phyloP scores from a whole-genome alignment of 2,329 filamentous ascomycete genomes.

The Stemphylium beticola region DNA sequence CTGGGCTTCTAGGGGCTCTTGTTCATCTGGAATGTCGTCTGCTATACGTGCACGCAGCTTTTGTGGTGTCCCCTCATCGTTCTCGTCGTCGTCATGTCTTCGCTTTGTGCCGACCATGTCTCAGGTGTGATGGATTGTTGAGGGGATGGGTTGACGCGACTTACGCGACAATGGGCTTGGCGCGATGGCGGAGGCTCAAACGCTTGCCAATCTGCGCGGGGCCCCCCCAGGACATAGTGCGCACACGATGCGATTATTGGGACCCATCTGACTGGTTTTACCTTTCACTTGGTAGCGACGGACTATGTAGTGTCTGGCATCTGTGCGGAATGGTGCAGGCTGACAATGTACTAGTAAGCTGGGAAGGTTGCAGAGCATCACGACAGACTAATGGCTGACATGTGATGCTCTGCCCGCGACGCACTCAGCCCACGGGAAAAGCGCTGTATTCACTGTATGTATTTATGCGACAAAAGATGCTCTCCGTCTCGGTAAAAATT shows the following conservation, averaged over 20 bases:
- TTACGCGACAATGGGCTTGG: conserved; percentile 27
- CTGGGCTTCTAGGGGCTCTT: conserved; percentile 33
- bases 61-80: conserved; percentile 30
- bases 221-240: neutral
- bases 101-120: conserved; percentile 44
- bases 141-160: conserved; percentile 26
- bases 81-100: conserved; percentile 33
- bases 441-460: too few relatives aligned
- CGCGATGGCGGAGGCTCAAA: conserved; percentile 2
- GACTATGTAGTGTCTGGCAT: neutral
- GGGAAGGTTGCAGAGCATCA: neutral
- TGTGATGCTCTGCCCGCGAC: neutral
- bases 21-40: conserved; percentile 21
- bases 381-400: neutral
- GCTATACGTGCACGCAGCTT: conserved; percentile 32
- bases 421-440: too few relatives aligned
- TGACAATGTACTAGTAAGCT: neutral
- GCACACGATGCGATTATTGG: neutral
- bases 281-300: neutral
- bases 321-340: neutral
- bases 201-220: neutral
- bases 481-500: too few relatives aligned
- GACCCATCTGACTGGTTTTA: neutral
- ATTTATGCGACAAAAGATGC: too few relatives aligned
- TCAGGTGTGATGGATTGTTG: conserved; percentile 10